phyloP scores from a whole-genome alignment of 176 grass and related monocot species.

The Raddia distichophylla region DNA sequence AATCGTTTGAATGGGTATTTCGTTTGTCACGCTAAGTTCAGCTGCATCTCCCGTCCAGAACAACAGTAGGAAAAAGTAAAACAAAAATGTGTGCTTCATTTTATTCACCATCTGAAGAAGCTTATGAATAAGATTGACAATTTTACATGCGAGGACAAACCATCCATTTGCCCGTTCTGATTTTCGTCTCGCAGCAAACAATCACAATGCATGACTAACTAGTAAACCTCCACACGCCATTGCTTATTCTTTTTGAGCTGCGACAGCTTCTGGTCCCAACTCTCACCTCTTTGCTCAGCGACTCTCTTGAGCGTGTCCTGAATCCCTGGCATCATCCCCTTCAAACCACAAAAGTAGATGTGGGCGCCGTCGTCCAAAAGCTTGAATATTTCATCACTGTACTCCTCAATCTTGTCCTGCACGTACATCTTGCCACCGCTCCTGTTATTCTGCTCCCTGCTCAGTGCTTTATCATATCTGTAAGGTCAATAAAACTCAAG shows the following conservation, averaged over 20 bases:
- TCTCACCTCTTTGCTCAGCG: conserved; percentile 86
- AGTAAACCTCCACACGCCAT: conserved; percentile 93
- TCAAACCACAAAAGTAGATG: conserved; percentile 94
- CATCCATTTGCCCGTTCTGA: not conserved
- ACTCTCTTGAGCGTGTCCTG: conserved; percentile 88
- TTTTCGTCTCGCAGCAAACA: conserved; percentile 14
- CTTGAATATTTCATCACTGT: conserved; percentile 88
- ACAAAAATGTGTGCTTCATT: conserved; percentile 18
- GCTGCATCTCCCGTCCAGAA: conserved; percentile 14
- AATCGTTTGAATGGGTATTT: no score
- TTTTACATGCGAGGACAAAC: conserved; percentile 11
- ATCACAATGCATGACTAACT: conserved; percentile 22
- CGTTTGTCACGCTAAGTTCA: not conserved
- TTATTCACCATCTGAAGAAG: conserved; percentile 34
- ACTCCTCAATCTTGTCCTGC: conserved; percentile 97
- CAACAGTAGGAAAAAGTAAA: conserved; percentile 20
- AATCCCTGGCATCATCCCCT: conserved; percentile 98
- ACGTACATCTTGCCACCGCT: conserved; percentile 89
- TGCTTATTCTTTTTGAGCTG: conserved; percentile 96
- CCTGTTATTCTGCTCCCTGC: conserved; percentile 81
- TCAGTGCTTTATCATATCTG: conserved; percentile 92
- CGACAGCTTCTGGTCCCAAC: conserved; percentile 80
- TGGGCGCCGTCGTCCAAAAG: conserved; percentile 75
- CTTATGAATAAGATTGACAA: conserved; percentile 37
- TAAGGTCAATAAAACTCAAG: not conserved